phyloP scores from a whole-genome alignment of 176 grass and related monocot genomes.

The Themeda triandra region DNA sequence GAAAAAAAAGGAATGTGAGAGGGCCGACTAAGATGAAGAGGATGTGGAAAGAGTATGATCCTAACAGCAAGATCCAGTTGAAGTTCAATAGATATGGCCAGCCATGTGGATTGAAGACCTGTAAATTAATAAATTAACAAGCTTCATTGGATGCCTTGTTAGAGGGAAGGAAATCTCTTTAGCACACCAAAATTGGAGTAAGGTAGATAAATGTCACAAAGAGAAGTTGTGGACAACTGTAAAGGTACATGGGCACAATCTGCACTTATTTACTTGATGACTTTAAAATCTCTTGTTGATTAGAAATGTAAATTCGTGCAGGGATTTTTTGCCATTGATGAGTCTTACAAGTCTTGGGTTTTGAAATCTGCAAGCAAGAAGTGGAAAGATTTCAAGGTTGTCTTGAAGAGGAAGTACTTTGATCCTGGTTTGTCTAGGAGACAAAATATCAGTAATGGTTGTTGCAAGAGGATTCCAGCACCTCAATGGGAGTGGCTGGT shows the following conservation, averaged over 20 bases:
- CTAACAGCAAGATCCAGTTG: too few species aligned
- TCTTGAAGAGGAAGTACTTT: not conserved
- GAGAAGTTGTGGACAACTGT: not conserved
- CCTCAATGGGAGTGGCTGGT: not conserved
- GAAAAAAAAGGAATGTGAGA: too few species aligned
- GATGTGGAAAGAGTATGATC: too few species aligned
- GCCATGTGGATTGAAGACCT: too few species aligned
- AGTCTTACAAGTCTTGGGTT: not conserved
- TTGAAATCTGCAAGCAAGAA: not conserved
- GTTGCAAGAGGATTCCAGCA: not conserved
- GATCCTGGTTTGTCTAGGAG: not conserved
- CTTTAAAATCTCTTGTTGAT: not conserved
- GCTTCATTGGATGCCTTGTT: too few species aligned
- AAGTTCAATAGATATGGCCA: too few species aligned
- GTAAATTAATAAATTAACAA: too few species aligned
- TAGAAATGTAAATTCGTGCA: not conserved
- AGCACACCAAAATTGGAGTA: too few species aligned
- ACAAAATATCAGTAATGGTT: not conserved
- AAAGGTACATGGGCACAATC: not conserved
- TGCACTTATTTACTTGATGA: not conserved
- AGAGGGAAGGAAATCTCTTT: too few species aligned
- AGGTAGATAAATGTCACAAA: not conserved
- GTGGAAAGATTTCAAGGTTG: not conserved
- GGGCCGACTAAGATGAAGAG: too few species aligned
- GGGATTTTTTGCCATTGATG: not conserved